phyloP scores from a whole-genome alignment of 768 basidiomycete genomes.

The Mycena crocata region DNA sequence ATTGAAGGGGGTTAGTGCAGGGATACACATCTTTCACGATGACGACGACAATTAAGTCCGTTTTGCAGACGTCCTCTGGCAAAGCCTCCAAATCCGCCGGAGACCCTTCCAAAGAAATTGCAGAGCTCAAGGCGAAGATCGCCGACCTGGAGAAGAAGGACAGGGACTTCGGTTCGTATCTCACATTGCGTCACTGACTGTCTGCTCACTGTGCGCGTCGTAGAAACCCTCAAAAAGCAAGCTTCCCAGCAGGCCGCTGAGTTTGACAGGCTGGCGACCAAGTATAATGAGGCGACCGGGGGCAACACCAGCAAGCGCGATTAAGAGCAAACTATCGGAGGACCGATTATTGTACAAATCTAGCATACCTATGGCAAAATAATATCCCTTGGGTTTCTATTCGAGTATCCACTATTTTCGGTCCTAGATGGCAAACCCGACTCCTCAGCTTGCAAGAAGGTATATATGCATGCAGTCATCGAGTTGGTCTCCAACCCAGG shows the following conservation, averaged over 20 bases:
- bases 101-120: slow-evolving; percentile 67
- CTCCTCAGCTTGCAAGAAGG: too few relatives aligned
- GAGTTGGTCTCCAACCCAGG: too few relatives aligned
- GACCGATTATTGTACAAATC: slow-evolving; percentile 21
- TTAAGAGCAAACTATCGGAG: background rate
- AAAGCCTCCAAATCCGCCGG: slow-evolving; percentile 36
- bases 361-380: slow-evolving; percentile 16
- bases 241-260: slow-evolving; percentile 81
- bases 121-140: slow-evolving; percentile 76
- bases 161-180: slow-evolving; percentile 71
- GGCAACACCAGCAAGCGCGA: slow-evolving; percentile 69
- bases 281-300: slow-evolving; percentile 80
- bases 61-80: slow-evolving; percentile 29
- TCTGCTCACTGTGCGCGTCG: background rate
- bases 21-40: background rate
- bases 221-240: slow-evolving; percentile 87
- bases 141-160: slow-evolving; percentile 66
- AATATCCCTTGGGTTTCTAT: slow-evolving; percentile 14
- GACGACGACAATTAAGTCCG: background rate
- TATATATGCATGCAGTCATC: too few relatives aligned
- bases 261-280: slow-evolving; percentile 85
- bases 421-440: too few relatives aligned
- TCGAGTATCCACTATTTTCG: too few relatives aligned
- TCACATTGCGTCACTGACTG: background rate
- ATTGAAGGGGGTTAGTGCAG: slow-evolving; percentile 61